phyloP scores from a whole-genome alignment of 164 flowering plant species.

The Nymphaea colorata region DNA sequence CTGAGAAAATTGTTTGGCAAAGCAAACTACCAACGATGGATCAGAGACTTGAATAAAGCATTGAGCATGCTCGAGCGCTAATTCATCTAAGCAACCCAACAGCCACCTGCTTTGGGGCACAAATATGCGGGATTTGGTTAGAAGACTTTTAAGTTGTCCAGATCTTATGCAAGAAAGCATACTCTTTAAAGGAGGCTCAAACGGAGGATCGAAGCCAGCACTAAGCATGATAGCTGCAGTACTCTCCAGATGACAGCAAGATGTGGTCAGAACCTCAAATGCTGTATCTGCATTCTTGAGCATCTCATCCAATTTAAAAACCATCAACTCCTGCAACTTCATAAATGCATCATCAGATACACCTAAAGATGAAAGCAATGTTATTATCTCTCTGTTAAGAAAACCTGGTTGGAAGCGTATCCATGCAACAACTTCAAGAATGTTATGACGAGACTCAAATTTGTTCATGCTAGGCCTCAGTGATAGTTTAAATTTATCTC shows the following conservation, averaged over 20 bases:
- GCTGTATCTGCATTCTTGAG: conserved; percentile 59
- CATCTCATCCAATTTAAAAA: conserved; percentile 47
- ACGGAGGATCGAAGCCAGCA: conserved; percentile 73
- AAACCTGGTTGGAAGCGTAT: conserved; percentile 92
- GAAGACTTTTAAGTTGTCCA: conserved; percentile 66
- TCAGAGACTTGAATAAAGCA: conserved; percentile 84
- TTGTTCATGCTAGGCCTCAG: conserved; percentile 84
- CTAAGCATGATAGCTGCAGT: conserved; percentile 84
- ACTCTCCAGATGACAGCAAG: conserved; percentile 76
- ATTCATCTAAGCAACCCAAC: conserved; percentile 87
- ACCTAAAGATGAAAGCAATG: conserved; percentile 60
- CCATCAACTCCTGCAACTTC: conserved; percentile 71
- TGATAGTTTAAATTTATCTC: conserved; percentile 37
- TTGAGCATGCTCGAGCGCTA: conserved; percentile 76
- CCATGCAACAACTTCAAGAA: conserved; percentile 84
- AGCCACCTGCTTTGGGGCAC: conserved; percentile 81
- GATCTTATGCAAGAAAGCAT: conserved; percentile 73
- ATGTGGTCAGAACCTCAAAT: conserved; percentile 60
- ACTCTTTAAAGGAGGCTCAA: conserved; percentile 74
- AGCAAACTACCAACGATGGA: conserved; percentile 60
- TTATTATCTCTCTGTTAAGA: conserved; percentile 75
- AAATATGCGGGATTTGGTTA: conserved; percentile 80
- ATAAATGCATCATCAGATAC: conserved; percentile 63
- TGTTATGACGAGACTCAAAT: conserved; percentile 53
- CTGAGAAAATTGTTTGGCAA: conserved; percentile 55